Evolutionary conservation across 176 grass and related monocot species (phyloP).

Genomic region (Thinopyrum elongatum): DNA sequence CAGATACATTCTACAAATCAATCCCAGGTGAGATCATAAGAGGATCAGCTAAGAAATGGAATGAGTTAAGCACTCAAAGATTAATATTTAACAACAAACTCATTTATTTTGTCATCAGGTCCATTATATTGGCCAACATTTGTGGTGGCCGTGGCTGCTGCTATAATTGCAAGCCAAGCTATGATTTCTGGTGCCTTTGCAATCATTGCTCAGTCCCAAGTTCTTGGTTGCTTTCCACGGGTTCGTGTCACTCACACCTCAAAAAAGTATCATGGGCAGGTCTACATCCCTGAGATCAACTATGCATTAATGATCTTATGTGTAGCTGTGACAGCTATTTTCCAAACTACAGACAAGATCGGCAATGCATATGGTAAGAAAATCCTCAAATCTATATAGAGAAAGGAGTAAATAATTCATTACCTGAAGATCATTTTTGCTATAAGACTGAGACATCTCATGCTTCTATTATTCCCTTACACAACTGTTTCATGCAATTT

Average conservation of each 20-base stretch:
- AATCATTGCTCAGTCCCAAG: slow-evolving; percentile 62
- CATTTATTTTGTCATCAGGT: slow-evolving; percentile 28
- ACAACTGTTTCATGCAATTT: slow-evolving; percentile 12
- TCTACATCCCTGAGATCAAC: slow-evolving; percentile 78
- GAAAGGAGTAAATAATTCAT: neutral
- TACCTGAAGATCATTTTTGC: neutral
- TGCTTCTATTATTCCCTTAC: neutral
- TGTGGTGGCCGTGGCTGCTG: slow-evolving; percentile 54
- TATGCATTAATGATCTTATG: slow-evolving; percentile 60
- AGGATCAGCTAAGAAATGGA: slow-evolving; percentile 17
- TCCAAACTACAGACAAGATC: slow-evolving; percentile 62
- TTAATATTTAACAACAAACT: neutral
- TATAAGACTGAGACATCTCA: neutral
- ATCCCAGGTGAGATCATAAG: slow-evolving; percentile 51
- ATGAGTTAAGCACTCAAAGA: neutral
- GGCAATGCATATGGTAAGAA: slow-evolving; percentile 73
- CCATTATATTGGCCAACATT: slow-evolving; percentile 65
- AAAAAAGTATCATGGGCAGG: slow-evolving; percentile 58
- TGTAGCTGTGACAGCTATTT: slow-evolving; percentile 57
- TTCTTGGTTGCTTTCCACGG: slow-evolving; percentile 66
- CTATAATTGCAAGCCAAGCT: slow-evolving; percentile 72
- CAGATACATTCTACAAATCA: slow-evolving; percentile 71
- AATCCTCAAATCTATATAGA: slow-evolving; percentile 11
- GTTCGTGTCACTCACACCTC: slow-evolving; percentile 70
- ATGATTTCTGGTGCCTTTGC: slow-evolving; percentile 78